Evolutionary conservation across 768 basidiomycete species (phyloP).

Genomic region (Boletus rufocinnamomeus): DNA sequence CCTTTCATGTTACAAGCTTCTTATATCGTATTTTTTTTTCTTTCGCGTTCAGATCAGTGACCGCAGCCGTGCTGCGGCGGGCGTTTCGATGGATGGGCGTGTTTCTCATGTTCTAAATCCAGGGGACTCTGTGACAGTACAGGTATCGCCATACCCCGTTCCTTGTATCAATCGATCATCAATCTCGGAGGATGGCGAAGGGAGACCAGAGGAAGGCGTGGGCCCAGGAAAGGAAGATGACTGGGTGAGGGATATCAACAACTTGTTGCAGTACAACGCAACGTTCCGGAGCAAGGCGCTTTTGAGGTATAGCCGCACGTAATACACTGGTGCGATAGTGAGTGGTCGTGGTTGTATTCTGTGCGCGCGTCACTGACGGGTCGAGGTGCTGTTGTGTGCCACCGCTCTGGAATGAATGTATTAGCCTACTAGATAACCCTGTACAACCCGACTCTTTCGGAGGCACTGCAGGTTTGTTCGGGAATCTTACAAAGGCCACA

Average conservation of each 20-base stretch:
- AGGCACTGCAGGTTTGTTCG: background rate
- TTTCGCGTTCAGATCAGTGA: constrained; percentile 66
- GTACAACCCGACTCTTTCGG: background rate
- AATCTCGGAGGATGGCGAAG: constrained; percentile 52
- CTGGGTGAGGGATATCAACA: constrained; percentile 98
- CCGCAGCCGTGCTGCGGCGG: constrained; percentile 81
- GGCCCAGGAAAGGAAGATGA: constrained; percentile 84
- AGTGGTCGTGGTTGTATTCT: constrained; percentile 1
- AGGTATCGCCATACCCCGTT: constrained; percentile 85
- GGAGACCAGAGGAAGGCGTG: constrained; percentile 60
- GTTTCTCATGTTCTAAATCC: constrained; percentile 80
- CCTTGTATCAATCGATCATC: constrained; percentile 91
- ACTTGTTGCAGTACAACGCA: constrained; percentile 90
- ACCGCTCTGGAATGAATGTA: background rate
- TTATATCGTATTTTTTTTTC: background rate
- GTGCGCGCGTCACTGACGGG: background rate
- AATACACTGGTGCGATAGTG: constrained; percentile 16
- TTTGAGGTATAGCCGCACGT: constrained; percentile 63
- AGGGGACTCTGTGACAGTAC: constrained; percentile 83
- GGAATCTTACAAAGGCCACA: background rate
- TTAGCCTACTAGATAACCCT: constrained; percentile 8
- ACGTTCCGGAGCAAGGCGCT: constrained; percentile 92
- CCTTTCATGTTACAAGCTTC: constrained; percentile 1
- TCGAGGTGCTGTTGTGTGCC: background rate
- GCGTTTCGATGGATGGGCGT: constrained; percentile 92